Conservation (phyloP, 257 asterid species). For the Gentiana straminea region DNA sequence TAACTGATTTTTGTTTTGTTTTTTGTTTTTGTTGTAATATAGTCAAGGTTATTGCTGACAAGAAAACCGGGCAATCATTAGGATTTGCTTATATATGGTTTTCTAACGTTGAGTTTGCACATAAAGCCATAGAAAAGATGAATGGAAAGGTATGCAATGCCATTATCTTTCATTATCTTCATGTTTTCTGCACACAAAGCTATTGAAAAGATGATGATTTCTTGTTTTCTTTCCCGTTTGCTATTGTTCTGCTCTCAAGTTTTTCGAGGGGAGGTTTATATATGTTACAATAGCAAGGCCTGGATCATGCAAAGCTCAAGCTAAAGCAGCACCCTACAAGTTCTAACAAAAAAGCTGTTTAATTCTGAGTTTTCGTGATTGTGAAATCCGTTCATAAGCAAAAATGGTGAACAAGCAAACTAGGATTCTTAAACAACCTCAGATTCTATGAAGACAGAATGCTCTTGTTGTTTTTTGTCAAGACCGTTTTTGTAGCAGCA, state of each 20-base stretch:
- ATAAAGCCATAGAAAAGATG: slow-evolving; percentile 35
- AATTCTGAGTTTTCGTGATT: no score
- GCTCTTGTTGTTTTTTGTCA: no score
- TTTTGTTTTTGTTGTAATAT: slow-evolving; percentile 8
- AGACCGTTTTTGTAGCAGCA: no score
- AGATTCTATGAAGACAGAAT: no score
- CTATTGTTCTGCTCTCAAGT: slow-evolving; percentile 24
- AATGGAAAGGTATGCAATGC: slow-evolving; percentile 33
- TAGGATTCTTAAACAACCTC: no score
- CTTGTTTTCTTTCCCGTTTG: neutral
- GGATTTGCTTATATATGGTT: slow-evolving; percentile 57
- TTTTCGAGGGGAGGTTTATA: slow-evolving; percentile 44
- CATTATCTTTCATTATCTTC: neutral
- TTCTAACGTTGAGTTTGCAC: slow-evolving; percentile 25
- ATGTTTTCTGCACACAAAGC: neutral
- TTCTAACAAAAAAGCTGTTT: slow-evolving; percentile 20
- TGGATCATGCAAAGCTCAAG: slow-evolving; percentile 33
- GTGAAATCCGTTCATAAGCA: no score
- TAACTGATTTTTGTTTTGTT: neutral
- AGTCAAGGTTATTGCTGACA: slow-evolving; percentile 36
- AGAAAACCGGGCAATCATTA: slow-evolving; percentile 34
- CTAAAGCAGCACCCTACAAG: slow-evolving; percentile 22
- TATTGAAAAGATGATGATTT: neutral
- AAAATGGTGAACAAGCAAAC: no score
- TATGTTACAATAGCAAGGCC: slow-evolving; percentile 32